Evolutionary conservation across 768 basidiomycete genomes (phyloP).

Genomic region (Suillus weaverae): DNA sequence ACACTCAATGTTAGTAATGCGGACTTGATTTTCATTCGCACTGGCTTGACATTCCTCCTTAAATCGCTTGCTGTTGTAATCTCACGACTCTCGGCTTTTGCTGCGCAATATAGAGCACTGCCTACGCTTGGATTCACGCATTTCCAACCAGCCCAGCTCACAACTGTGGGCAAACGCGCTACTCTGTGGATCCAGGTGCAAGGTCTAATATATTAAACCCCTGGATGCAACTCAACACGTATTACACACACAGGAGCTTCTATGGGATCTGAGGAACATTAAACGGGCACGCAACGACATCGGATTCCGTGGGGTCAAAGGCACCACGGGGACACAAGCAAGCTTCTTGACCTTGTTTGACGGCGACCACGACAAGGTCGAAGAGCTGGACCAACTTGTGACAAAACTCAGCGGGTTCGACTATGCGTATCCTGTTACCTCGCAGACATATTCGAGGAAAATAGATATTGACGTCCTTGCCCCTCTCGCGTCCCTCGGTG

Average conservation of each 20-base stretch:
- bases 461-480: conserved; percentile 92
- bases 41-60: conserved; percentile 81
- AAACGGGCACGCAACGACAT: conserved; percentile 87
- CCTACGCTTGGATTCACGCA: conserved; percentile 98
- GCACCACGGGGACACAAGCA: conserved; percentile 98
- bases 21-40: conserved; percentile 94
- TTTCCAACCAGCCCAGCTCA: conserved; percentile 97
- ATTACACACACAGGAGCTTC: conserved; percentile 60
- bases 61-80: conserved; percentile 89
- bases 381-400: conserved; percentile 83
- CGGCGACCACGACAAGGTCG: conserved; percentile 94
- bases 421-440: conserved; percentile 96
- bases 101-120: conserved; percentile 79
- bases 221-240: background rate
- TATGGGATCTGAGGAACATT: conserved; percentile 96
- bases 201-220: background rate
- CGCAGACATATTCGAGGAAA: conserved; percentile 98
- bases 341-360: conserved; percentile 94
- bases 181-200: conserved; percentile 92
- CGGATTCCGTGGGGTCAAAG: conserved; percentile 97
- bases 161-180: conserved; percentile 95
- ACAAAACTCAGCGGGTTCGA: conserved; percentile 90
- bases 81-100: conserved; percentile 82
- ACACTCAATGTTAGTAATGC: conserved; percentile 68
- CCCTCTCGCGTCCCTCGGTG: conserved; percentile 86